phyloP scores from a whole-genome alignment of 805 yeast genomes.

The Candida glaebosa region DNA sequence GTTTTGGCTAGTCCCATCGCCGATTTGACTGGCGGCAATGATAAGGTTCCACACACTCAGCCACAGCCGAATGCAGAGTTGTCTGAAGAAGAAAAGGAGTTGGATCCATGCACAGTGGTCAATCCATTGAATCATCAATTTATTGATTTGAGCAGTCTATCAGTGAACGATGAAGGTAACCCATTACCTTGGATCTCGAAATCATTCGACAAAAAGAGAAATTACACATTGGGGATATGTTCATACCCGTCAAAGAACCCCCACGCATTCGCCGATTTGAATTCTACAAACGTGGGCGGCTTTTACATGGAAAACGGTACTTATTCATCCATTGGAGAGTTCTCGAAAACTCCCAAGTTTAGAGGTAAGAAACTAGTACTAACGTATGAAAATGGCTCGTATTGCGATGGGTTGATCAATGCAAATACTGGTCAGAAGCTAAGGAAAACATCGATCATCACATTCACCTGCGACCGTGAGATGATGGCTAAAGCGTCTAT shows the following conservation, averaged over 20 bases:
- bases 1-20: slow-evolving; percentile 12
- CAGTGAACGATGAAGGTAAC: slow-evolving; percentile 45
- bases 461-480: slow-evolving; percentile 79
- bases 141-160: slow-evolving; percentile 49
- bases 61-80: slow-evolving; percentile 4
- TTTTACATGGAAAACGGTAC: slow-evolving; percentile 34
- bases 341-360: slow-evolving; percentile 57
- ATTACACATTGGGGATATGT: slow-evolving; percentile 57
- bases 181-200: slow-evolving; percentile 59
- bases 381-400: slow-evolving; percentile 68
- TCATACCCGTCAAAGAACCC: slow-evolving; percentile 44
- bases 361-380: slow-evolving; percentile 69
- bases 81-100: slow-evolving; percentile 7
- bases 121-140: slow-evolving; percentile 44
- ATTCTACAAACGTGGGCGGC: slow-evolving; percentile 40
- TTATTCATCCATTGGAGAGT: slow-evolving; percentile 52
- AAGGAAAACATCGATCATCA: slow-evolving; percentile 60
- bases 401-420: slow-evolving; percentile 43
- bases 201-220: slow-evolving; percentile 66
- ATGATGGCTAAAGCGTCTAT: slow-evolving; percentile 61
- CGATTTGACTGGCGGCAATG: no score
- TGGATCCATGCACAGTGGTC: slow-evolving; percentile 37
- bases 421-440: slow-evolving; percentile 41
- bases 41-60: no score
- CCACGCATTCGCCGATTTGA: slow-evolving; percentile 40